Base-by-base conservation (phyloP, 108 stramenopile genomes). In the Cyclotella choctawhatcheeana region DNA sequence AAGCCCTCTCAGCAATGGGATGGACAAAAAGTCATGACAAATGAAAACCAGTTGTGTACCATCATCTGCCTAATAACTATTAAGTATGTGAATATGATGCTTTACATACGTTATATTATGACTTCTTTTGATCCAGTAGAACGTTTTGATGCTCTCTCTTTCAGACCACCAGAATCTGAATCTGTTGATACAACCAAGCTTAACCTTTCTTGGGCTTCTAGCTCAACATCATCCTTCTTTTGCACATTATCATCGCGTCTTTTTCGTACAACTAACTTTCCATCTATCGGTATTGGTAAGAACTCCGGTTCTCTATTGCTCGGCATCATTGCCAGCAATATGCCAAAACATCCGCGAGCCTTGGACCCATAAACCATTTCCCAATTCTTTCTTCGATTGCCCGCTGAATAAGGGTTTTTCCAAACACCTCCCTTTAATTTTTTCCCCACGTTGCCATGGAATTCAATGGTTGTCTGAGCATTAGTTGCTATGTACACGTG, bases 401-500 rank as follows among this genome's bases (percentile, higher is more conserved):
- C 95, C 26, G 87, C 56, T 53, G 81, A 82, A 73, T 96, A 93
- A 0, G 92, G 95, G 79, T 96, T 96, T 25, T 58, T 81, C 80
- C 81, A 93, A 6, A 69, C 29, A 27, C 67, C 72, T 34, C n/a
- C n/a, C n/a, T 67, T 77, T 50, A 82, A 53, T 50, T 76, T 69
- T 33, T 86, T 83, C 12, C 68, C 45, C 30, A 75, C 86, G 67
- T 93, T 96, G 17, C 84, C 92, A 77, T 96, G 93, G 62, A 96
- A 96, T 79, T 96, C 95, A 70, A 96, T 96, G 14, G 95, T 96
- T 10, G 95, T 89, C 70, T 94, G 93, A 25, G 85, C 92, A 67
- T 83, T 88, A 35, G 88, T 56, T 1, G 79, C 55, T 44, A 96
- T 70, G 58, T 93, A 94, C 26, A 89, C 35, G 79, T 96, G 95